phyloP scores from a whole-genome alignment of 768 basidiomycete genomes.

The Trametes coccinea region DNA sequence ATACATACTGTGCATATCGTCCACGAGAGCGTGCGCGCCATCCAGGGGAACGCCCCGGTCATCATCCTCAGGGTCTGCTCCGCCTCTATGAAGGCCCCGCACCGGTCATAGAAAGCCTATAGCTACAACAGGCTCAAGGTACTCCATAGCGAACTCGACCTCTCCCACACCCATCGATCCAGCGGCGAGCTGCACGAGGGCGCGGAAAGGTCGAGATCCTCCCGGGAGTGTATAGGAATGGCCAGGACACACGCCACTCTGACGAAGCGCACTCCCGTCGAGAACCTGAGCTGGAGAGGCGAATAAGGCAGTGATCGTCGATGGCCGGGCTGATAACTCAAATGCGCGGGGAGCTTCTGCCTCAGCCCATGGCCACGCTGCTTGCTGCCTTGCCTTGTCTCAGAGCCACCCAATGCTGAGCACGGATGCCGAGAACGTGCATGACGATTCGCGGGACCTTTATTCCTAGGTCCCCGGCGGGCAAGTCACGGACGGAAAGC shows the following conservation, averaged over 20 bases:
- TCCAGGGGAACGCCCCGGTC: not conserved
- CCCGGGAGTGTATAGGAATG: slow-evolving; percentile 3
- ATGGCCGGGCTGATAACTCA: slow-evolving; percentile 19
- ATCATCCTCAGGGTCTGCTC: slow-evolving; percentile 4
- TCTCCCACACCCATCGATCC: not conserved
- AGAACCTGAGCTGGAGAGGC: not conserved
- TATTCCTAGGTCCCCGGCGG: not conserved
- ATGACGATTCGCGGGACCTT: not conserved
- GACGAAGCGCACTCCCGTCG: not conserved
- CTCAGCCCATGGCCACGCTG: not conserved
- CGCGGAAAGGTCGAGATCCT: slow-evolving; percentile 6
- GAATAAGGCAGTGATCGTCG: slow-evolving; percentile 17
- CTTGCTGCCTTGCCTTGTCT: not conserved
- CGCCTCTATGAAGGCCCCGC: slow-evolving; percentile 9
- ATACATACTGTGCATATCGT: slow-evolving; percentile 1
- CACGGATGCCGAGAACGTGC: slow-evolving; percentile 13
- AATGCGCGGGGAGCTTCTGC: not conserved
- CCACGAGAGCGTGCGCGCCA: not conserved
- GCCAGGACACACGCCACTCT: not conserved
- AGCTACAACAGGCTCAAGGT: not conserved
- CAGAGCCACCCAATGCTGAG: slow-evolving; percentile 8
- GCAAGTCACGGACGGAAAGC: not conserved
- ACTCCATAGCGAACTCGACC: not conserved
- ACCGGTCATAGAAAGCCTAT: not conserved
- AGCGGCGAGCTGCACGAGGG: not conserved